These are phyloP conservation scores for Prosopis cineraria DNA, from an alignment of 306 rosid species.

Conservation along the genomic window DNA sequence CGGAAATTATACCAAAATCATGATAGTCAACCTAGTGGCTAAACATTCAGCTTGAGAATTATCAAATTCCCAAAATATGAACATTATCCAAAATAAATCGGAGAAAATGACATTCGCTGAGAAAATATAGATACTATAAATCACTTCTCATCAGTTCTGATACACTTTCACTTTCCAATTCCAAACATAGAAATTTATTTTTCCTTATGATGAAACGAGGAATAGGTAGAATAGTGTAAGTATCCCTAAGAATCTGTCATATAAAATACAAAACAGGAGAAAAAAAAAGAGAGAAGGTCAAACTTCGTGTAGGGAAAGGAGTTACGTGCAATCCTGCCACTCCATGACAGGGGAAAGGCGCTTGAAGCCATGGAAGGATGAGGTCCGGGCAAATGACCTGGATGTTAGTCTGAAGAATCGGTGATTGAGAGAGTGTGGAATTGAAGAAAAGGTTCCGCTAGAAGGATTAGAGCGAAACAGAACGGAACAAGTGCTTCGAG, in stretches of 20 bases:
- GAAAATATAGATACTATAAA: not conserved
- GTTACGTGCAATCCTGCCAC: slow-evolving; percentile 97
- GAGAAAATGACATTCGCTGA: not conserved
- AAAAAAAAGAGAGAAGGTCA: not conserved
- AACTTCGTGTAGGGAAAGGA: not conserved
- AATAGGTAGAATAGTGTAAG: not conserved
- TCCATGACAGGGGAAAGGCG: slow-evolving; percentile 74
- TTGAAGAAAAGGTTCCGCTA: slow-evolving; percentile 36
- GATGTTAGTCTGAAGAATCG: slow-evolving; percentile 45
- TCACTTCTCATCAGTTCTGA: not conserved
- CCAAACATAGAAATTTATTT: not conserved
- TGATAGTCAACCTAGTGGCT: not conserved
- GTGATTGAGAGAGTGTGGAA: slow-evolving; percentile 40
- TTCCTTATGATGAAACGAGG: not conserved
- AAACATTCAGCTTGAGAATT: not conserved
- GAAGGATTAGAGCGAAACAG: slow-evolving; percentile 39
- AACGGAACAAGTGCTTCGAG: slow-evolving; percentile 26
- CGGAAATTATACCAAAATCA: not conserved
- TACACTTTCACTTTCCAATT: not conserved
- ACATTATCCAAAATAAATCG: slow-evolving; percentile 3
- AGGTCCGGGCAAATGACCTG: slow-evolving; percentile 38
- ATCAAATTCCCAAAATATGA: not conserved
- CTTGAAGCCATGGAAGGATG: slow-evolving; percentile 45
- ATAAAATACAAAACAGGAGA: not conserved
- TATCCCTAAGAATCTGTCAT: not conserved